phyloP scores from a whole-genome alignment of 768 basidiomycete genomes.

The Lactarius pseudohatsudake region DNA sequence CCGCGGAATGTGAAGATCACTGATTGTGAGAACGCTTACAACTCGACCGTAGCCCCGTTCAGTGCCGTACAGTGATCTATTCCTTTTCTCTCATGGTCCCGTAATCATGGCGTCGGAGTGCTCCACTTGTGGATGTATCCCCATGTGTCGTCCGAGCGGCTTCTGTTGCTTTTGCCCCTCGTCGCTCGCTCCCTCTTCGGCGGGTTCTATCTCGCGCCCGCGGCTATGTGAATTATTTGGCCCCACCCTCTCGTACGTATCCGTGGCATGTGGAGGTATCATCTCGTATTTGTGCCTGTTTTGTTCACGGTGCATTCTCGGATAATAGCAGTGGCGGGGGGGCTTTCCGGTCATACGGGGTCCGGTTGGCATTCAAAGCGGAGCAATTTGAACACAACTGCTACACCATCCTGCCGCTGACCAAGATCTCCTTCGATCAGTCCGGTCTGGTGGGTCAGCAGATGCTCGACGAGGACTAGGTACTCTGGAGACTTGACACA shows the following conservation, averaged over 20 bases:
- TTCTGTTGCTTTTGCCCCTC: neutral
- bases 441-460: slow-evolving; percentile 20
- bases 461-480: neutral
- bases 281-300: neutral
- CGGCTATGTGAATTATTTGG: neutral
- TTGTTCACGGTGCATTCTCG: neutral
- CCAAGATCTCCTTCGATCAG: neutral
- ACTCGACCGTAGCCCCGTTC: slow-evolving; percentile 2
- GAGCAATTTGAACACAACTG: no score
- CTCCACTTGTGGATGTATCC: neutral
- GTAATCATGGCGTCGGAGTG: neutral
- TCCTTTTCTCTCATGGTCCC: slow-evolving; percentile 2
- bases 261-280: neutral
- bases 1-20: slow-evolving; percentile 9
- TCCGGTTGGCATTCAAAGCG: neutral
- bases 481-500: neutral
- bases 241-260: neutral
- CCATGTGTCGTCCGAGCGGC: neutral
- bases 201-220: neutral
- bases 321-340: slow-evolving; percentile 1
- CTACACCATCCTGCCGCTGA: neutral
- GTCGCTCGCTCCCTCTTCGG: neutral
- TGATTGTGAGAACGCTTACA: slow-evolving; percentile 8
- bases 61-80: neutral
- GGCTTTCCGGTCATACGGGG: neutral